phyloP scores from a whole-genome alignment of 345 rosid species.

The Gossypium ekmanianum region DNA sequence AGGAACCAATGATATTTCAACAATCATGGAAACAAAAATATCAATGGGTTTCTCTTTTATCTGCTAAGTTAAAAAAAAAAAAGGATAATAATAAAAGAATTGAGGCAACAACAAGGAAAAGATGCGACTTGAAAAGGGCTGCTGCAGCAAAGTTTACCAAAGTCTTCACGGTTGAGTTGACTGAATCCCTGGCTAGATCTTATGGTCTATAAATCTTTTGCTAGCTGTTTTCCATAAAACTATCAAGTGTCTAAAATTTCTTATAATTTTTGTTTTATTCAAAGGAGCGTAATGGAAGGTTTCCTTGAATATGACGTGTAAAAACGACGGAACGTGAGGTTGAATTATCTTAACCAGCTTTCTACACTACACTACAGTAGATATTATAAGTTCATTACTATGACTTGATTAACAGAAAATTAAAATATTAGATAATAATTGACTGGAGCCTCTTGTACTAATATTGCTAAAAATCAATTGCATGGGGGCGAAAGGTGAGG shows the following conservation, averaged over 20 bases:
- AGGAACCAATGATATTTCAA: background rate
- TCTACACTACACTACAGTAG: too few species aligned
- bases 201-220: background rate
- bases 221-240: background rate
- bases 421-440: too few species aligned
- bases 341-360: background rate
- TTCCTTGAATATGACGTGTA: background rate
- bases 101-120: background rate
- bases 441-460: too few species aligned
- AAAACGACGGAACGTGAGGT: background rate
- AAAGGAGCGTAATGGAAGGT: background rate
- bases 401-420: too few species aligned
- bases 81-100: too few species aligned
- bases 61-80: background rate
- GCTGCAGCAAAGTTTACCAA: background rate
- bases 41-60: background rate
- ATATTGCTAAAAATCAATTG: too few species aligned
- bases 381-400: too few species aligned
- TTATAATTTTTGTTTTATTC: background rate
- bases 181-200: background rate
- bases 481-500: too few species aligned
- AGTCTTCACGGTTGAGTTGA: constrained; percentile 11
- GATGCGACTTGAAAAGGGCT: constrained; percentile 1
- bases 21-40: too few species aligned
- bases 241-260: background rate